Conservation (phyloP, 2,329 filamentous ascomycete species). For the Colletotrichum phormii region DNA sequence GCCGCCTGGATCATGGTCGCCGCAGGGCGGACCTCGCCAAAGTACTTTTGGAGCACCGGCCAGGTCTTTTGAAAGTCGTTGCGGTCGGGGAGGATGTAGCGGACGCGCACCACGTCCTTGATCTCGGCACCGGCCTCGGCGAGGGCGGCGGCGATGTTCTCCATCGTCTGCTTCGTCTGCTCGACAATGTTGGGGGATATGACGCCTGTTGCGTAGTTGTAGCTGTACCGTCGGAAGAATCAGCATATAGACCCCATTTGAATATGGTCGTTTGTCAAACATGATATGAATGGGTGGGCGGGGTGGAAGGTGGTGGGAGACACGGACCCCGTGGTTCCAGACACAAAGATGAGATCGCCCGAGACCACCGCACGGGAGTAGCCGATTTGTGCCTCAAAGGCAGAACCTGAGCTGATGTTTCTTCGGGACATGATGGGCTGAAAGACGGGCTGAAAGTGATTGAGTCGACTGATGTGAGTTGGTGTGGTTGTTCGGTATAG, state of each 20-base stretch:
- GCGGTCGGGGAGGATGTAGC: slow-evolving; percentile 62
- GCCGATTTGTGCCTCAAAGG: slow-evolving; percentile 64
- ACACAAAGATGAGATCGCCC: slow-evolving; percentile 64
- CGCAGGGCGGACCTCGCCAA: slow-evolving; percentile 61
- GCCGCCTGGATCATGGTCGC: slow-evolving; percentile 65
- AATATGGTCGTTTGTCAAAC: background rate
- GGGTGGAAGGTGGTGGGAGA: background rate
- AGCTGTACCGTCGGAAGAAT: slow-evolving; percentile 46
- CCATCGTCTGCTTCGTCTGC: slow-evolving; percentile 62
- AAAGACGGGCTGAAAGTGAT: background rate
- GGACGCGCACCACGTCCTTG: slow-evolving; percentile 62
- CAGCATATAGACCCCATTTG: background rate
- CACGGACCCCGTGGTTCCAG: slow-evolving; percentile 64
- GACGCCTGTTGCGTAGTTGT: slow-evolving; percentile 60
- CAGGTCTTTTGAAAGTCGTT: slow-evolving; percentile 60
- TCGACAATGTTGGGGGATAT: slow-evolving; percentile 58
- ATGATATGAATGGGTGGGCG: no score
- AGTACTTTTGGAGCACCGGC: slow-evolving; percentile 61
- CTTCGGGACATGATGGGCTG: slow-evolving; percentile 46
- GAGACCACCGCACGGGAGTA: slow-evolving; percentile 66
- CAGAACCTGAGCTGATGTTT: slow-evolving; percentile 61
- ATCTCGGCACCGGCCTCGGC: slow-evolving; percentile 55
- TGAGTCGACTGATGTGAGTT: background rate
- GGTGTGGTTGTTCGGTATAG: no score
- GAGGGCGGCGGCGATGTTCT: slow-evolving; percentile 60